These are phyloP conservation scores for Coccinonectria pachysandricola DNA, from an alignment of 2,329 filamentous ascomycete genomes.

Conservation along the genomic window DNA sequence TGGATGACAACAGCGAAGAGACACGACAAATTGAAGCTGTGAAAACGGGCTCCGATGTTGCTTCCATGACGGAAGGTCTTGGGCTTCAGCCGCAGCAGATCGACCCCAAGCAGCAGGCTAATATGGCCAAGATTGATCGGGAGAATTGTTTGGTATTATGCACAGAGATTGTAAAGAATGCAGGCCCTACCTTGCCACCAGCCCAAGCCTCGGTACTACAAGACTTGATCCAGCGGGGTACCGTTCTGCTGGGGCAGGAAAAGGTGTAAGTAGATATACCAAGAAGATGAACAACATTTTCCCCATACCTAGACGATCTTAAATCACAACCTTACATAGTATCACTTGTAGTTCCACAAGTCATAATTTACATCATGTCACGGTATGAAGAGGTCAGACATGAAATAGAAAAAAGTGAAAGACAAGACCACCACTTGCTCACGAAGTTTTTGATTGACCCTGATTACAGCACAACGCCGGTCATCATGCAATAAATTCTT, in stretches of 20 bases:
- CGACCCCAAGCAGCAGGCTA: constrained; percentile 31
- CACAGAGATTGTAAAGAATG: constrained; percentile 40
- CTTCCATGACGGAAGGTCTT: constrained; percentile 23
- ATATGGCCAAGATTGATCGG: constrained; percentile 42
- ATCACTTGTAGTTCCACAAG: too few species aligned
- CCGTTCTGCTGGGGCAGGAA: constrained; percentile 29
- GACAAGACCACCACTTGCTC: constrained; percentile 1
- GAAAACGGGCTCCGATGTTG: constrained; percentile 4
- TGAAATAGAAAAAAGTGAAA: background rate
- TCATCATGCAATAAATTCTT: constrained; percentile 33
- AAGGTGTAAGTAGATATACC: constrained; percentile 13
- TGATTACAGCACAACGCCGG: constrained; percentile 25
- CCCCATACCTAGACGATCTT: background rate
- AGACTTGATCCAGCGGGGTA: constrained; percentile 39
- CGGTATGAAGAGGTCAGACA: too few species aligned
- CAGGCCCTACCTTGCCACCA: constrained; percentile 29
- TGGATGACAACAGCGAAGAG: constrained; percentile 5
- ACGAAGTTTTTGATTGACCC: constrained; percentile 20
- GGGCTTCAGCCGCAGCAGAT: constrained; percentile 37
- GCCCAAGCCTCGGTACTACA: constrained; percentile 33
- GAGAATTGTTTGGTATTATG: constrained; percentile 53
- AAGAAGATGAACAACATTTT: background rate
- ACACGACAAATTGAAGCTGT: constrained; percentile 11
- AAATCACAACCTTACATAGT: background rate
- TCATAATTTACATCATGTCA: too few species aligned